Percentiles rank a stretch among this genome's conserved stretches.
phyloP scores from a whole-genome alignment of 2,329 filamentous ascomycete genomes.

The Seiridium unicorne region DNA sequence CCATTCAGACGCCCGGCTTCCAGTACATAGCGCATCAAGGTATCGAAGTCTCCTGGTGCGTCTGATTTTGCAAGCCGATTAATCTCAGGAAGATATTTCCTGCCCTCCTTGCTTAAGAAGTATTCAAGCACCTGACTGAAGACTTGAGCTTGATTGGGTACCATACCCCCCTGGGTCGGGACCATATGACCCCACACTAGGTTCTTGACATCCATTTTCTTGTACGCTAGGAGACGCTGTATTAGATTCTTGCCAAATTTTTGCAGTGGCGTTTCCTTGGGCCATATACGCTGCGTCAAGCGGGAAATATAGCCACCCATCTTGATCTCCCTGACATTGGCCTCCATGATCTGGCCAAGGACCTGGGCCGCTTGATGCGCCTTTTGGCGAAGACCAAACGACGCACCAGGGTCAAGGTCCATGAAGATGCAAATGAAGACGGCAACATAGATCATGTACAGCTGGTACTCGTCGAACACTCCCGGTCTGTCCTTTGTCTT shows the following conservation, averaged over 20 bases:
- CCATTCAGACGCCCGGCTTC: background rate
- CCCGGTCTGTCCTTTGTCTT: slow-evolving; percentile 52
- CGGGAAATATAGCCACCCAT: background rate
- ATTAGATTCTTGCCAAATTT: slow-evolving; percentile 6
- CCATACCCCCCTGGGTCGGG: background rate
- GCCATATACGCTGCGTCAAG: background rate
- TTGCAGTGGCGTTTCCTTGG: background rate
- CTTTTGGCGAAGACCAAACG: background rate
- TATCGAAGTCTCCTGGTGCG: background rate
- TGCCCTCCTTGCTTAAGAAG: background rate
- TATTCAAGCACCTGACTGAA: slow-evolving; percentile 7
- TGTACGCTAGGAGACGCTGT: background rate
- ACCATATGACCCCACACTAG: slow-evolving; percentile 1
- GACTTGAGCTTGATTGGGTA: background rate
- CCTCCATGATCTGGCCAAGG: slow-evolving; percentile 21
- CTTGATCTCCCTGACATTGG: background rate
- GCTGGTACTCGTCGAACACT: slow-evolving; percentile 50
- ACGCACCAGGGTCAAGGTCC: background rate
- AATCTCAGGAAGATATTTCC: slow-evolving; percentile 1
- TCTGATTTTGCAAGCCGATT: slow-evolving; percentile 4
- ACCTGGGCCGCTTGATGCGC: background rate
- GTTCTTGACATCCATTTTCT: background rate
- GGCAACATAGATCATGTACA: slow-evolving; percentile 45
- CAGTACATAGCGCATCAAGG: slow-evolving; percentile 8
- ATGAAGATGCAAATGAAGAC: slow-evolving; percentile 2